Evolutionary conservation across 2,329 filamentous ascomycete species (phyloP), one percentile per base, ranked within the genome.

Genomic region (Helicocarpus griseus): DNA sequence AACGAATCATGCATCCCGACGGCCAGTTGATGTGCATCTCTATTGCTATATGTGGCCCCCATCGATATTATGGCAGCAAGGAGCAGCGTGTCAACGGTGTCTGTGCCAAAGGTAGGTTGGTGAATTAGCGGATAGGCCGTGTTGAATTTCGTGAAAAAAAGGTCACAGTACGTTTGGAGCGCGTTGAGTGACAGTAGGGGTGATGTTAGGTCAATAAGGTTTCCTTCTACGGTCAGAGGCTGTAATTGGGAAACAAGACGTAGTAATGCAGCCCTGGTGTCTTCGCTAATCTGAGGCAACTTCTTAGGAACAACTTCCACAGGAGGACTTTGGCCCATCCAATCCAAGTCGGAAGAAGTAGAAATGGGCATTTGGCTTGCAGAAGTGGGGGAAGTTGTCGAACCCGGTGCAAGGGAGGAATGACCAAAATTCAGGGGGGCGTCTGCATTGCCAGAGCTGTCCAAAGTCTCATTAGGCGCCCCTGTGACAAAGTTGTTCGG

Each of bases 61-160:
- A 83, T 72, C 2, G 81, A 68, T 2, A 83, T 56, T 0, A 83
- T 71, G 0, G 80, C 74, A 0, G 77, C 65, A 0, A 83, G 66
- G 0, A 82, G 67, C 0, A 82, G 63, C 0, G 78, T 70, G 24
- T 83, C 76, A 0, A 73, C 68, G 2, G 67, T 61, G 6, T 65
- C 69, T 1, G 77, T 71, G 40, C 78, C 69, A 58, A 83, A 83
- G 0, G 79, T 82, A 1, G 78, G 67, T 55, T 76, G 69, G 53
- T 83, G 79, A 7, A 83, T 73, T 1, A 83, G 66, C 0, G 80
- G 81, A 56, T 83, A 83, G 0, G 75, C 70, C 0, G 73, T 73
- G 60, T 84, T 83, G 65, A 83, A 83, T 2, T 75, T 72, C 0
- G 72, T 74, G 62, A 83, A 83, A 65, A 78, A 84, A 1, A 83